Evolutionary conservation across 176 grass and related monocot species (phyloP), one percentile per base, ranked within the genome.

Genomic region (Phyllostachys edulis): DNA sequence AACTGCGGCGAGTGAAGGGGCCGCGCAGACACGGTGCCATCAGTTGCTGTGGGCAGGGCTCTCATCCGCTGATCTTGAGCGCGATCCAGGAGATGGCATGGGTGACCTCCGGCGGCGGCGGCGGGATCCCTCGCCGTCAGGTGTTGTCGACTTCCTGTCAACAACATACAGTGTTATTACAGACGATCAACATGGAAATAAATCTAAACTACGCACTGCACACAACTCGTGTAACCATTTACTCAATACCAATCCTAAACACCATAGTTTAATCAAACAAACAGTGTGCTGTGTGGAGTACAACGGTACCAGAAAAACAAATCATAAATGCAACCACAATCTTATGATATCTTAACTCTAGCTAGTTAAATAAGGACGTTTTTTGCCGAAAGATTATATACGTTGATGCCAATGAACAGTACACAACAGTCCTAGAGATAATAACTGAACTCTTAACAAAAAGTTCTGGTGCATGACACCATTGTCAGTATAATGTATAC

Each of bases 91-190:
- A 10, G 34, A 17, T 60, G 49, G 62, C 47, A 29, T 4, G 1
- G 62, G 45, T 67, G 77, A 80, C 18, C 44, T 69, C 63, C 34
- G 2, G 12, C 46, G 11, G 1, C 46, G 11, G 1, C 12, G 20
- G 37, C 67, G 64, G 78, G 47, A 80, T 26, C 78, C 21, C 34
- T 40, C 47, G 38, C 21, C 47, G 16, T 81, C 78, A 81, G 78
- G 47, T 41, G 64, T 24, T 27, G 47, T 12, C n/a, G 13, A 47
- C 64, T 8, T 81, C 64, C 78, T 81, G n/a, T 69, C 63, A 85
- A 72, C 20, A 51, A 63, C 18, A 47, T 41, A 45, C 32, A 47
- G 23, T 37, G 47, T 38, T 65, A 74, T 51, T 65, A 79, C 24
- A 78, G 8, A 21, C 32, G 59, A 64, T 42, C 57, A 64, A 75